phyloP scores from a whole-genome alignment of 2,329 filamentous ascomycete genomes.

The Annulohypoxylon truncatum region DNA sequence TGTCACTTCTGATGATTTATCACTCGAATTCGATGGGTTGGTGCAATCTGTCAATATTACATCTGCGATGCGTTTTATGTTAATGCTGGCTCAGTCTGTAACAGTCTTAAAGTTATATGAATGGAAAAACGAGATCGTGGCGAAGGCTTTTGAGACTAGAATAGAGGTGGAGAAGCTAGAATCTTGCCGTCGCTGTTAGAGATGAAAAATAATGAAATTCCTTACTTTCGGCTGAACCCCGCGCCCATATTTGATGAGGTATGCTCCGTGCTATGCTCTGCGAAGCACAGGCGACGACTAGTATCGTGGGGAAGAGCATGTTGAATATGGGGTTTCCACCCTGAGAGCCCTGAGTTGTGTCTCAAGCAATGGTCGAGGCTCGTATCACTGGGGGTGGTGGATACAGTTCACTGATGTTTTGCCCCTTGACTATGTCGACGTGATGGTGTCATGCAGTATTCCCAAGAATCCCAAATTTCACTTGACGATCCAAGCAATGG shows the following conservation, averaged over 20 bases:
- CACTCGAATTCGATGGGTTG: slow-evolving; percentile 18
- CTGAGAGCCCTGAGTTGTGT: neutral
- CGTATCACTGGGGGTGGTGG: neutral
- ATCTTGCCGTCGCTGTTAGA: neutral
- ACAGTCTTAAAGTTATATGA: neutral
- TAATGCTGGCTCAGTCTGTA: slow-evolving; percentile 6
- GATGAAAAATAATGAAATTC: slow-evolving; percentile 5
- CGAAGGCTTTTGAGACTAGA: neutral
- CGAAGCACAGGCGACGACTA: slow-evolving; percentile 19
- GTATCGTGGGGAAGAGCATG: slow-evolving; percentile 20
- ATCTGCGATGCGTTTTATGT: slow-evolving; percentile 34
- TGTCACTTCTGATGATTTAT: slow-evolving; percentile 50
- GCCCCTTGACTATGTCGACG: slow-evolving; percentile 6
- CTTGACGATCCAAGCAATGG: neutral
- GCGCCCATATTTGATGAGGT: slow-evolving; percentile 5
- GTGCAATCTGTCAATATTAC: slow-evolving; percentile 52
- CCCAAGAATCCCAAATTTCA: slow-evolving; percentile 6
- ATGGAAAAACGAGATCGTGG: neutral
- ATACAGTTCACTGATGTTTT: slow-evolving; percentile 9
- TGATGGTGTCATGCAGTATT: slow-evolving; percentile 5
- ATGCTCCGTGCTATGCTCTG: slow-evolving; percentile 7
- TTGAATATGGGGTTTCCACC: slow-evolving; percentile 11
- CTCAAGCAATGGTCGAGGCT: neutral
- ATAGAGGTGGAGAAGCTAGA: neutral
- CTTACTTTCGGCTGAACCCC: slow-evolving; percentile 32